phyloP scores from a whole-genome alignment of 2,329 filamentous ascomycete genomes.

The Fusarium pilosicola region DNA sequence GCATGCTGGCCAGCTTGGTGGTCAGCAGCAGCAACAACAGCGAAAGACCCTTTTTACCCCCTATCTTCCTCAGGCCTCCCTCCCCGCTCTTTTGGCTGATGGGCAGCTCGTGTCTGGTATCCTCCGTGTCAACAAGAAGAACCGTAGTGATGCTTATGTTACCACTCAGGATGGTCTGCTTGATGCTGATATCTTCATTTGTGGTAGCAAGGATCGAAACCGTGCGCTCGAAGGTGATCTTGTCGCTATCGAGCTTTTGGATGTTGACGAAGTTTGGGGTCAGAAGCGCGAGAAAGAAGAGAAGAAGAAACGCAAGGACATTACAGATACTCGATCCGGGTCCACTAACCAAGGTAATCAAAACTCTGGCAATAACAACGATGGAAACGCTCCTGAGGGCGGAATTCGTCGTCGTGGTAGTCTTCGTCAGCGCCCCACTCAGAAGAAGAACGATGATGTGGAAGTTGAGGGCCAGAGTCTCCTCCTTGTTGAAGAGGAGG shows the following conservation, averaged over 20 bases:
- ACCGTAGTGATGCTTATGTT: slow-evolving; percentile 97
- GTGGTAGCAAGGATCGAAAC: slow-evolving; percentile 98
- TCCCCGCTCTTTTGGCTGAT: slow-evolving; percentile 89
- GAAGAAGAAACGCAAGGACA: slow-evolving; percentile 99
- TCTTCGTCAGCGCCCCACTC: slow-evolving; percentile 93
- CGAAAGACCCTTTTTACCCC: slow-evolving; percentile 98
- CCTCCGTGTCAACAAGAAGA: slow-evolving; percentile 99
- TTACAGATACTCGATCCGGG: slow-evolving; percentile 86
- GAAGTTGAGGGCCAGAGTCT: slow-evolving; percentile 98
- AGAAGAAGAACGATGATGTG: slow-evolving; percentile 99
- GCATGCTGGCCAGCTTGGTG: slow-evolving; percentile 73
- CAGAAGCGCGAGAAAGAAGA: slow-evolving; percentile 99
- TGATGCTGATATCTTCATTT: slow-evolving; percentile 99
- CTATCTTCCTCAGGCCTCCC: slow-evolving; percentile 92
- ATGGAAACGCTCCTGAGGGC: slow-evolving; percentile 75
- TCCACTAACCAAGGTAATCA: slow-evolving; percentile 78
- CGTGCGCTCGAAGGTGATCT: slow-evolving; percentile 95
- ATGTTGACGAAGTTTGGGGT: slow-evolving; percentile 97
- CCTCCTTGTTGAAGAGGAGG: slow-evolving; percentile 95
- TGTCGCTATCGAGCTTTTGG: slow-evolving; percentile 93
- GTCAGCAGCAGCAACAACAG: slow-evolving; percentile 83
- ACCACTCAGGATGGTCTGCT: slow-evolving; percentile 87
- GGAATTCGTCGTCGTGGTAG: slow-evolving; percentile 93
- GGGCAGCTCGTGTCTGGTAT: slow-evolving; percentile 96
- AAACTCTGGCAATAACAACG: slow-evolving; percentile 69